A percentile compares a stretch with the other conserved stretches of the same genome.
Conservation (phyloP, 257 asterid genomes). For the Perilla frutescens region DNA sequence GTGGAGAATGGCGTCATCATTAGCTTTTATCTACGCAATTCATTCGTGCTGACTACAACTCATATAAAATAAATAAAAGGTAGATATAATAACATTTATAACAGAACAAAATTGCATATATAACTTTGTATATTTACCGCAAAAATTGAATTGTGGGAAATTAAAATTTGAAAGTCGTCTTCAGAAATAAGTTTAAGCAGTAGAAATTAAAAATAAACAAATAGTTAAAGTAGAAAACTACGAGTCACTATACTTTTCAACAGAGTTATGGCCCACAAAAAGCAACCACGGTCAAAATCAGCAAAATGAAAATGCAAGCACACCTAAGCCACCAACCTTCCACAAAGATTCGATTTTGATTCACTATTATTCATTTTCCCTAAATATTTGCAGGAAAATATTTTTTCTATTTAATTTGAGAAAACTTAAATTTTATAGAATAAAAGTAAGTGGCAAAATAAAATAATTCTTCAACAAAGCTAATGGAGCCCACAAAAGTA, state of each 20-base stretch:
- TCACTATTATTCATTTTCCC: background rate
- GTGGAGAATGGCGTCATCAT: constrained; percentile 5
- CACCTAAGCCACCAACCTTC: constrained; percentile 27
- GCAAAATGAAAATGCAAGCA: constrained; percentile 28
- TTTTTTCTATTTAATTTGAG: no score
- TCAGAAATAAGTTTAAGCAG: background rate
- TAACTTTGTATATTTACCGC: background rate
- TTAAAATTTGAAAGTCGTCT: background rate
- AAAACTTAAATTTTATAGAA: background rate
- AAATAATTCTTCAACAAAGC: constrained; percentile 26
- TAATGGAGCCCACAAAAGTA: constrained; percentile 34
- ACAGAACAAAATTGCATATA: background rate
- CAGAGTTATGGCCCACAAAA: constrained; percentile 26
- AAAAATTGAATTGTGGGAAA: no score
- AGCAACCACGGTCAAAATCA: constrained; percentile 22
- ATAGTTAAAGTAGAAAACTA: background rate
- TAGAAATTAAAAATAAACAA: background rate
- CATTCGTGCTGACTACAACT: constrained; percentile 13
- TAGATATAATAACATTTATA: background rate
- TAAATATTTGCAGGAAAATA: background rate
- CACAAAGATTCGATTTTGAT: constrained; percentile 36
- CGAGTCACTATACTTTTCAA: background rate
- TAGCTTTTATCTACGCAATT: background rate
- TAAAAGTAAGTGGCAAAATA: background rate
- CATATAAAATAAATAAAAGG: background rate